Percentiles rank a stretch among this genome's conserved stretches.
phyloP scores from a whole-genome alignment of 768 basidiomycete species.

The Suillus alpinus region DNA sequence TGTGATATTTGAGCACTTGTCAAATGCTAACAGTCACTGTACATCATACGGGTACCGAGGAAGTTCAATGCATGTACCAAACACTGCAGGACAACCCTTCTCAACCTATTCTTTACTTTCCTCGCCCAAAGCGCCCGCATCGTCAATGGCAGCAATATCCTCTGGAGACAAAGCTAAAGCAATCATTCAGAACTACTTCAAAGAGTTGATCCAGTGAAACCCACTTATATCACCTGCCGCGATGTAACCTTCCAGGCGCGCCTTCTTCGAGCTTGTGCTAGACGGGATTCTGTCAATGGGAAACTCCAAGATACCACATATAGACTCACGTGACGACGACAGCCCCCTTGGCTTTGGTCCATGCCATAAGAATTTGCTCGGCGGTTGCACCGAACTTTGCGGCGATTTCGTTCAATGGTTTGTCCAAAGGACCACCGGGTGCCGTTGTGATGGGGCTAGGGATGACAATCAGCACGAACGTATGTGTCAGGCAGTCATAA shows the following conservation, averaged over 20 bases:
- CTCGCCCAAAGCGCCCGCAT: slow-evolving; percentile 39
- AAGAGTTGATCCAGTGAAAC: slow-evolving; percentile 8
- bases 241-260: slow-evolving; percentile 66
- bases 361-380: not conserved
- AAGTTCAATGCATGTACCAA: not conserved
- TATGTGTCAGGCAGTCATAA: slow-evolving; percentile 39
- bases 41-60: not conserved
- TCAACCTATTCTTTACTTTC: not conserved
- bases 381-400: not conserved
- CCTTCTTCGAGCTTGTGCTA: slow-evolving; percentile 65
- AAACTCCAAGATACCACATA: not conserved
- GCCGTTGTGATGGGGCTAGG: slow-evolving; percentile 43
- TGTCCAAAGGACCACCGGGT: slow-evolving; percentile 65
- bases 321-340: slow-evolving; percentile 56
- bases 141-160: slow-evolving; percentile 52
- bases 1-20: not conserved
- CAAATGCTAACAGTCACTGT: not conserved
- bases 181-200: not conserved
- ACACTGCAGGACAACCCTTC: not conserved
- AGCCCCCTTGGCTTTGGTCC: slow-evolving; percentile 56
- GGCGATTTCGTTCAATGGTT: slow-evolving; percentile 53
- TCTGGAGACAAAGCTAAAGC: slow-evolving; percentile 34
- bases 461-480: not conserved
- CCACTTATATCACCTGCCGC: slow-evolving; percentile 62
- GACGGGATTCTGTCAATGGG: not conserved